These are phyloP conservation scores for Penicillium brasilianum DNA, from an alignment of 2,329 filamentous ascomycete species.

Conservation along the genomic window DNA sequence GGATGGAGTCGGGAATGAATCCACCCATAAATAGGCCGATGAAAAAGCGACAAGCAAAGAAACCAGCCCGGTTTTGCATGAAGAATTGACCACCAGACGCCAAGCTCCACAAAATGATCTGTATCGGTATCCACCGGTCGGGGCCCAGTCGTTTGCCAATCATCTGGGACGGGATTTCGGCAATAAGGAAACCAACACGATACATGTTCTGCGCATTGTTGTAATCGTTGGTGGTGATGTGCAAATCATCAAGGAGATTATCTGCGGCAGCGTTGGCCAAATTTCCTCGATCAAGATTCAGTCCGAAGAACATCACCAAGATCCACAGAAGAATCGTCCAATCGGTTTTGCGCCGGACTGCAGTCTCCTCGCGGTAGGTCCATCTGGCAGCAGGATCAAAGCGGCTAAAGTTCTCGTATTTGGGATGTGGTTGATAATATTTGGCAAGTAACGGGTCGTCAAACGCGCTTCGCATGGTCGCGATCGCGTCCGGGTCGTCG, in stretches of 20 bases:
- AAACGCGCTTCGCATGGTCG: slow-evolving; percentile 42
- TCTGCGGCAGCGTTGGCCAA: slow-evolving; percentile 34
- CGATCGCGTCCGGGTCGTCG: slow-evolving; percentile 28
- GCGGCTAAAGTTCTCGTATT: slow-evolving; percentile 46
- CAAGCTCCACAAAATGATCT: slow-evolving; percentile 37
- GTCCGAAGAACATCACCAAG: slow-evolving; percentile 54
- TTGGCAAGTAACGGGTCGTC: slow-evolving; percentile 49
- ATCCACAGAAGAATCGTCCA: slow-evolving; percentile 42
- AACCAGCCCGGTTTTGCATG: slow-evolving; percentile 40
- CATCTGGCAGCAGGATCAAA: slow-evolving; percentile 40
- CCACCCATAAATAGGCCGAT: slow-evolving; percentile 57
- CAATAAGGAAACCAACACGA: slow-evolving; percentile 35
- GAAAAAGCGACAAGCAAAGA: slow-evolving; percentile 51
- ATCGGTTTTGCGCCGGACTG: slow-evolving; percentile 37
- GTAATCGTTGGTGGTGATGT: slow-evolving; percentile 39
- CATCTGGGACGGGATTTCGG: slow-evolving; percentile 41
- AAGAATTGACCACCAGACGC: slow-evolving; percentile 34
- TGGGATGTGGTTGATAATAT: slow-evolving; percentile 35
- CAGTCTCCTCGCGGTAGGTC: slow-evolving; percentile 35
- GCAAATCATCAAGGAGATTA: slow-evolving; percentile 34
- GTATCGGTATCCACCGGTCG: slow-evolving; percentile 37
- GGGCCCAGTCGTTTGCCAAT: slow-evolving; percentile 37
- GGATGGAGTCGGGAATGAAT: slow-evolving; percentile 53
- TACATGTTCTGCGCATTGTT: slow-evolving; percentile 40
- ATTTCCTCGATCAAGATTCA: slow-evolving; percentile 38